Evolutionary conservation across 208 protist genomes (phyloP), one percentile per base, ranked within the genome.

Genomic region (Trypanosoma lewisi): DNA sequence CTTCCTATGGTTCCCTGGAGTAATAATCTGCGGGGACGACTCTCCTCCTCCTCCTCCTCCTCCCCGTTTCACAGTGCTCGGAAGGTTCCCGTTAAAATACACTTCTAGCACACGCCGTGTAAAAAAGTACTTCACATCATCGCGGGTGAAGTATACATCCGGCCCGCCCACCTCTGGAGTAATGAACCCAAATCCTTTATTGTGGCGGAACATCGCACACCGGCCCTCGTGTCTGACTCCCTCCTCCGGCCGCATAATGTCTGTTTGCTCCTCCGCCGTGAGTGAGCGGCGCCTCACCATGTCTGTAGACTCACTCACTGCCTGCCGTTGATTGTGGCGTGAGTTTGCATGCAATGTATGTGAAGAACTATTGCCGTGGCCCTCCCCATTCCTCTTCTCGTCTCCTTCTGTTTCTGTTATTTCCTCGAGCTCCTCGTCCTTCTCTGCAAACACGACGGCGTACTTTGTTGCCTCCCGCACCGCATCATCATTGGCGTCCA

Each of bases 111-210:
- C 87, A 36, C 85, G 73, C 17, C 64, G 65, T 2, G 83, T 94
- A 57, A 94, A 94, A 28, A 70, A 70, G 63, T 75, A 75, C 34
- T 69, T 37, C 6, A 94, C 65, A 61, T 67, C 74, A 56, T 88
- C 74, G 12, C 67, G 66, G 12, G 78, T 82, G 53, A 94, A 94
- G 78, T 91, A 94, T 6, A 94, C 75, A 63, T 94, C 88, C 0
- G 88, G 88, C 3, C 84, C 84, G 11, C 88, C 88, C 2, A 87
- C 11, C 39, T 85, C 78, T 2, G 88, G 84, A 17, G 80, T 59
- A 52, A 94, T 67, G 52, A 94, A 94, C 50, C 88, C 88, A 63
- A 90, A 94, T 41, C 72, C 76, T 39, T 89, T 89, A 23, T 54
- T 66, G 12, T 67, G 59, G 9, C 82, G 82, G 31, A 89, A 85